phyloP scores from a whole-genome alignment of 148 eudicot species.

The Cornus florida region DNA sequence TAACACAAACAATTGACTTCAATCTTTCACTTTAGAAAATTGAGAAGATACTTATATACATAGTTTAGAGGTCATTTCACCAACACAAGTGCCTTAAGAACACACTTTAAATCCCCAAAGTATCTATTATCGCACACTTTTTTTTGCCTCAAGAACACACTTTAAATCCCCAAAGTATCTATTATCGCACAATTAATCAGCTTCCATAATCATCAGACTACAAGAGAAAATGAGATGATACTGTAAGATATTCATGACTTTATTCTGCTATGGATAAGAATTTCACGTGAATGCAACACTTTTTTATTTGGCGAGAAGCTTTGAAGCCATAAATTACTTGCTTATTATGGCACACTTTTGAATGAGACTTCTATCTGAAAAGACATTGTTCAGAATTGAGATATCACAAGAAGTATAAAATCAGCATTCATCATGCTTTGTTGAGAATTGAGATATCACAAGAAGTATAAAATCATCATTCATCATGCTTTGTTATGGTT shows the following conservation, averaged over 20 bases:
- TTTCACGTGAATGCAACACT: neutral
- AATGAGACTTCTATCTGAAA: neutral
- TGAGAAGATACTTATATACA: no score
- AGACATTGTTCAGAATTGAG: no score
- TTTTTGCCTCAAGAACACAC: no score
- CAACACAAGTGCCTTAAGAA: neutral
- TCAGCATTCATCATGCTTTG: neutral
- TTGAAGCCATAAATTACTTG: neutral
- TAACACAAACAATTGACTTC: no score
- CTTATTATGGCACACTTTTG: neutral
- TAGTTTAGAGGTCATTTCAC: neutral
- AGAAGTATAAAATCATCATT: neutral
- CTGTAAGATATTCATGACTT: neutral
- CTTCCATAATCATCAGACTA: no score
- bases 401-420: neutral
- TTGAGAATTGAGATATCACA: neutral
- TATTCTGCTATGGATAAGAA: neutral
- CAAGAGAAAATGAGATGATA: no score
- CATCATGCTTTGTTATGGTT: neutral
- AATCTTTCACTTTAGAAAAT: no score
- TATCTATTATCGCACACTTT: no score
- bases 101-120: no score
- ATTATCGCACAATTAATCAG: no score
- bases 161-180: no score
- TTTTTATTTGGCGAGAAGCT: no score